A percentile compares a stretch with the other conserved stretches of the same genome.
Evolutionary conservation across 2,329 filamentous ascomycete species (phyloP).

Genomic region (Fusarium transvaalense): DNA sequence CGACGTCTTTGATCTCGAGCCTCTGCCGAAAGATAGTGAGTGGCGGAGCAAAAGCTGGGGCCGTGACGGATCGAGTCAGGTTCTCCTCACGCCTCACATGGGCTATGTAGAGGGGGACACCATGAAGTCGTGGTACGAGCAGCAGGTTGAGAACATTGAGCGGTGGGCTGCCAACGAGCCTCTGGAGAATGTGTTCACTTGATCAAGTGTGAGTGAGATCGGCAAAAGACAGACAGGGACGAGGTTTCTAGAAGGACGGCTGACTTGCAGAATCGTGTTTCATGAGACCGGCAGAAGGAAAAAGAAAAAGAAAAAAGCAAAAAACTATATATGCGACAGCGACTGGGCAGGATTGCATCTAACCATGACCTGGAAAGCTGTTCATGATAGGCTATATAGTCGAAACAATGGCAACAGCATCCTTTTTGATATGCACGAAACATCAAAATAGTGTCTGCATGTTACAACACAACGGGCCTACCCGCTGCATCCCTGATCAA

Average conservation of each 20-base stretch:
- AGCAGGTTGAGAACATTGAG: conserved; percentile 73
- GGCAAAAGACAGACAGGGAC: conserved; percentile 18
- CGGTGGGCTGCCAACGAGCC: conserved; percentile 58
- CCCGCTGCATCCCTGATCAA: conserved; percentile 25
- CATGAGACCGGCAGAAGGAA: conserved; percentile 9
- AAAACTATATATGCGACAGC: conserved; percentile 12
- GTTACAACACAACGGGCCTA: conserved; percentile 28
- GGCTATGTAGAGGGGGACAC: conserved; percentile 78
- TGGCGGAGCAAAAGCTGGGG: conserved; percentile 78
- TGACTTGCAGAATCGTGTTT: conserved; percentile 22
- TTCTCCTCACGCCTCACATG: conserved; percentile 79
- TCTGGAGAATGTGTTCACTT: conserved; percentile 38
- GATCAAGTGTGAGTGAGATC: conserved; percentile 20
- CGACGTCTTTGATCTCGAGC: conserved; percentile 81
- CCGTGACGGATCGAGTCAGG: conserved; percentile 66
- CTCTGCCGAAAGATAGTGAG: conserved; percentile 71
- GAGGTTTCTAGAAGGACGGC: conserved; percentile 24
- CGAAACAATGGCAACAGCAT: conserved; percentile 18
- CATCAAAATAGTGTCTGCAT: conserved; percentile 4
- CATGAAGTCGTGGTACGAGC: conserved; percentile 74
- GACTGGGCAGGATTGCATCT: conserved; percentile 22
- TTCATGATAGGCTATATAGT: conserved; percentile 29
- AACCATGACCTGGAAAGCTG: conserved; percentile 30
- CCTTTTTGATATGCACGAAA: conserved; percentile 29
- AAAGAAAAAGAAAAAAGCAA: conserved; percentile 10